phyloP scores from a whole-genome alignment of 257 asterid species.

The Striga asiatica region DNA sequence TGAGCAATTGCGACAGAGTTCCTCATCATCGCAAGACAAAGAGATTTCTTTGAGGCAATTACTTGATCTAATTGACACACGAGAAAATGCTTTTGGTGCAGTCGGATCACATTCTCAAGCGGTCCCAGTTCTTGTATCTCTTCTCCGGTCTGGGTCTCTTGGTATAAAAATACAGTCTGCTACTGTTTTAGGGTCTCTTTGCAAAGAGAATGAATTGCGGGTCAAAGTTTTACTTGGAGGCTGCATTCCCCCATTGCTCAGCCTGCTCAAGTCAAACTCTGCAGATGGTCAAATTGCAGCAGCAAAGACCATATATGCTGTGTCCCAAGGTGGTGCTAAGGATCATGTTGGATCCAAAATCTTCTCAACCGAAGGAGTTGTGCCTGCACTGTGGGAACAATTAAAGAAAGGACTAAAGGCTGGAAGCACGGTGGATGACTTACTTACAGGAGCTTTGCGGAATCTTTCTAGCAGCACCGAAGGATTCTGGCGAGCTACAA shows the following conservation, averaged over 20 bases:
- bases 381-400: slow-evolving; percentile 91
- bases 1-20: slow-evolving; percentile 87
- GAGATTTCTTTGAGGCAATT: slow-evolving; percentile 72
- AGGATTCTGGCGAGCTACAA: slow-evolving; percentile 86
- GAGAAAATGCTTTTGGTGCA: slow-evolving; percentile 88
- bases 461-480: slow-evolving; percentile 92
- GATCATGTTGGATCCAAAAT: slow-evolving; percentile 98
- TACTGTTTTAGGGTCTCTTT: slow-evolving; percentile 76
- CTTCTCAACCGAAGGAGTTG: slow-evolving; percentile 97
- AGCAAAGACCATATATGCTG: slow-evolving; percentile 89
- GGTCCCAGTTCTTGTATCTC: slow-evolving; percentile 98
- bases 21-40: slow-evolving; percentile 73
- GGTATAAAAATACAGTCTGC: slow-evolving; percentile 92
- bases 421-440: slow-evolving; percentile 77
- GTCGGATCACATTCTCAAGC: slow-evolving; percentile 99
- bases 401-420: slow-evolving; percentile 77
- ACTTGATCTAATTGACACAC: slow-evolving; percentile 68
- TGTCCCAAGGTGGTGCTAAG: slow-evolving; percentile 89
- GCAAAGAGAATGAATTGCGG: slow-evolving; percentile 91
- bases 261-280: slow-evolving; percentile 93
- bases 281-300: slow-evolving; percentile 89
- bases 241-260: slow-evolving; percentile 93
- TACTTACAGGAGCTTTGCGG: slow-evolving; percentile 74
- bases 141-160: slow-evolving; percentile 88
- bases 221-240: slow-evolving; percentile 95